Evolutionary conservation across 768 basidiomycete species (phyloP).

Genomic region (Leucocoprinus birnbaumii): DNA sequence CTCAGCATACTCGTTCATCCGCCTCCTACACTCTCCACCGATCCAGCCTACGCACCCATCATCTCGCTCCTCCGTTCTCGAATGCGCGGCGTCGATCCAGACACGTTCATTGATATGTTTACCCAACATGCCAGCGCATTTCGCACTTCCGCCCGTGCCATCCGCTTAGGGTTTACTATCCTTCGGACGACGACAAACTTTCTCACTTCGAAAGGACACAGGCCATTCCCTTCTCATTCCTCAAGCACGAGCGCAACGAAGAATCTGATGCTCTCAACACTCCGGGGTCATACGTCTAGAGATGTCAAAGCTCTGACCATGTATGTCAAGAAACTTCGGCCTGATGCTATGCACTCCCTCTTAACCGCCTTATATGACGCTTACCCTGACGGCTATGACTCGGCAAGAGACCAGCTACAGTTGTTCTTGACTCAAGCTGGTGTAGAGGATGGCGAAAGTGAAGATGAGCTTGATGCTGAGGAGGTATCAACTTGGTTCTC

Average conservation of each 20-base stretch:
- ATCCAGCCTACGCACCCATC: background rate
- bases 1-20: slow-evolving; percentile 39
- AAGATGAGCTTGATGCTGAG: background rate
- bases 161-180: slow-evolving; percentile 49
- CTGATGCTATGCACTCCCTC: background rate
- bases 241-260: slow-evolving; percentile 21
- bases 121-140: slow-evolving; percentile 9
- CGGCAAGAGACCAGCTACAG: background rate
- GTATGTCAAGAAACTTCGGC: slow-evolving; percentile 43
- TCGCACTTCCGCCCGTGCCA: slow-evolving; percentile 9
- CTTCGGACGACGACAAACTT: slow-evolving; percentile 41
- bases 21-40: background rate
- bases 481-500: background rate
- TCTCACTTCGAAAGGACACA: slow-evolving; percentile 41
- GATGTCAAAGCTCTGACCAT: slow-evolving; percentile 43
- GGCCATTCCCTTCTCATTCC: slow-evolving; percentile 29
- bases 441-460: background rate
- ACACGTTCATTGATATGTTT: background rate
- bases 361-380: background rate
- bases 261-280: slow-evolving; percentile 41
- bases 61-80: background rate
- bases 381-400: background rate
- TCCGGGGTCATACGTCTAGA: slow-evolving; percentile 41
- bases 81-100: background rate
- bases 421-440: background rate